phyloP scores from a whole-genome alignment of 768 basidiomycete species.

The Paxillus ammoniavirescens region DNA sequence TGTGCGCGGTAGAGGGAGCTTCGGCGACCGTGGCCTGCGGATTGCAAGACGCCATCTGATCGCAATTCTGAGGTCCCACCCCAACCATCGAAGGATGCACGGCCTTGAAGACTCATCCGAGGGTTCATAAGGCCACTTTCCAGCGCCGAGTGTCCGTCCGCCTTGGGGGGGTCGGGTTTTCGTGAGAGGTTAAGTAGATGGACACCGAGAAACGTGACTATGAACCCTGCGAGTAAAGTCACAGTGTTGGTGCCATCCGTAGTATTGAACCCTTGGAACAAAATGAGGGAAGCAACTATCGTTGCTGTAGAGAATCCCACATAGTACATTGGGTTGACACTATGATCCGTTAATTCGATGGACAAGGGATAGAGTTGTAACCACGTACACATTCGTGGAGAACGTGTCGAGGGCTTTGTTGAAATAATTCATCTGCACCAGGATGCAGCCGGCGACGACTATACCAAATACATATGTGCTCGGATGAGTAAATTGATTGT shows the following conservation, averaged over 20 bases:
- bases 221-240: constrained; percentile 86
- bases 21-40: constrained; percentile 58
- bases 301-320: constrained; percentile 95
- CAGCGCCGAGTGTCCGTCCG: constrained; percentile 50
- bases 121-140: constrained; percentile 74
- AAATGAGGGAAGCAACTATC: constrained; percentile 89
- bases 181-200: constrained; percentile 87
- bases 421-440: constrained; percentile 95
- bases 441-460: constrained; percentile 78
- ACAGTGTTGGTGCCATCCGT: constrained; percentile 76
- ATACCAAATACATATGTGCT: constrained; percentile 96
- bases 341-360: constrained; percentile 27
- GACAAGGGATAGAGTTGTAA: not conserved
- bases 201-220: constrained; percentile 95
- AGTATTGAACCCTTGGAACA: constrained; percentile 98
- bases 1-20: constrained; percentile 67
- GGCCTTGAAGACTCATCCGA: constrained; percentile 76
- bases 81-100: constrained; percentile 82
- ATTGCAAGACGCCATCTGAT: constrained; percentile 21
- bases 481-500: constrained; percentile 92
- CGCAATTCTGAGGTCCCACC: constrained; percentile 34
- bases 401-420: constrained; percentile 98
- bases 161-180: constrained; percentile 44
- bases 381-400: constrained; percentile 91
- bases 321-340: constrained; percentile 97